Conservation (phyloP, 192 early-diverging fungal species). For the Podila epigama region DNA sequence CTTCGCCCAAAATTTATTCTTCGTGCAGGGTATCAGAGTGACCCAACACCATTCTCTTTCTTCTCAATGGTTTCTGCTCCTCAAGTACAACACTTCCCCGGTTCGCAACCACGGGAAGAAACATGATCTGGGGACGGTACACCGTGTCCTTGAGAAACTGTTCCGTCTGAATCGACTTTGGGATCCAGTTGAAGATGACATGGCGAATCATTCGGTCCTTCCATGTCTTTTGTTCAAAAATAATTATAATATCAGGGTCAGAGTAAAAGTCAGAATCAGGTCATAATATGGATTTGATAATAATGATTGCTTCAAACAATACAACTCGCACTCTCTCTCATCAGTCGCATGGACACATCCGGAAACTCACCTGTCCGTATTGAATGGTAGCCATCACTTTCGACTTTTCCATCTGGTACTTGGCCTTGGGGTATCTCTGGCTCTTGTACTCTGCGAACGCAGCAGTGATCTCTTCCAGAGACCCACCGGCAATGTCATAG, state of each 20-base stretch:
- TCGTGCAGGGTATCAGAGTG: no score
- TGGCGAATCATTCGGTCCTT: not conserved
- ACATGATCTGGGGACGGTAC: not conserved
- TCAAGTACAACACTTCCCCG: not conserved
- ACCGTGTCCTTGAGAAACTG: slow-evolving; percentile 3
- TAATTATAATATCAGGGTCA: not conserved
- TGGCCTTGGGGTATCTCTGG: not conserved
- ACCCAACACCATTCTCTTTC: no score
- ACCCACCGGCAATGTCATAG: not conserved
- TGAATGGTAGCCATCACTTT: slow-evolving; percentile 1
- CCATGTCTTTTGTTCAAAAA: not conserved
- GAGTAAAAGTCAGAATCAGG: not conserved
- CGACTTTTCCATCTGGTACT: slow-evolving; percentile 1
- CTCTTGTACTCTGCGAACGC: not conserved
- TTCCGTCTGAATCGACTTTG: not conserved
- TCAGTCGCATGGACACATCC: no score
- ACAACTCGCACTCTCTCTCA: no score
- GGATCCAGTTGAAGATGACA: not conserved
- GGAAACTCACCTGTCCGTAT: not conserved
- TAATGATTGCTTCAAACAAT: no score
- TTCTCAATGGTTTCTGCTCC: not conserved
- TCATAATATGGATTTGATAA: not conserved
- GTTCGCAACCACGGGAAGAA: not conserved
- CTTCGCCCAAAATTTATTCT: no score
- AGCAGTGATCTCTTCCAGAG: not conserved